A percentile compares a stretch with the other conserved stretches of the same genome.
phyloP scores from a whole-genome alignment of 106 monocot genomes.

The Apostasia ramifera region DNA sequence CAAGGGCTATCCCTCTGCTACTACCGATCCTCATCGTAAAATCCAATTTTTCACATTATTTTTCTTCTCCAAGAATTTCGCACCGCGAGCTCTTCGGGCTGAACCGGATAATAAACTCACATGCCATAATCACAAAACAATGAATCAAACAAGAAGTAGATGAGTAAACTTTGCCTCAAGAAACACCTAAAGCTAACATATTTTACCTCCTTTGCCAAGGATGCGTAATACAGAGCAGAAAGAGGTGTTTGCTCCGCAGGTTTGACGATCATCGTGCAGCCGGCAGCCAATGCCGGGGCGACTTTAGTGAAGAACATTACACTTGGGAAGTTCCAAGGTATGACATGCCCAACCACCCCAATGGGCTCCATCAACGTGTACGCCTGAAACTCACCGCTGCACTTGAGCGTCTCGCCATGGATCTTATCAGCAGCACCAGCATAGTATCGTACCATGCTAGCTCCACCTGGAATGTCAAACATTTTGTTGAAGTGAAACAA shows the following conservation, averaged over 20 bases:
- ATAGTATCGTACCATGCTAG: slow-evolving; percentile 37
- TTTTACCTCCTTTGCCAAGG: slow-evolving; percentile 47
- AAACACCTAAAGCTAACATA: neutral
- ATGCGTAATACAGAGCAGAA: slow-evolving; percentile 46
- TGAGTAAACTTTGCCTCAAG: no score
- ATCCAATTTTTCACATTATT: no score
- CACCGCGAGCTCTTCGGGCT: no score
- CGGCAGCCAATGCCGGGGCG: slow-evolving; percentile 52
- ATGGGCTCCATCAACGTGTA: slow-evolving; percentile 69
- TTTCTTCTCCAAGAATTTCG: no score
- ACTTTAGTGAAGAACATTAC: slow-evolving; percentile 56
- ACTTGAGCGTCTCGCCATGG: slow-evolving; percentile 58
- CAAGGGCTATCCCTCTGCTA: no score
- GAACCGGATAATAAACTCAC: no score
- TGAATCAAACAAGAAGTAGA: no score
- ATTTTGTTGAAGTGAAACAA: slow-evolving; percentile 23
- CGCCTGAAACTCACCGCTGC: slow-evolving; percentile 25
- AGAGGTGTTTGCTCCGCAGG: slow-evolving; percentile 73
- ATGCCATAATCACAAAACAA: no score
- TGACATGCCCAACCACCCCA: slow-evolving; percentile 62
- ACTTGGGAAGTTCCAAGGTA: slow-evolving; percentile 68
- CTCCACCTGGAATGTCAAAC: slow-evolving; percentile 29
- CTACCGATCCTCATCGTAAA: no score
- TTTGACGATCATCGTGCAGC: slow-evolving; percentile 71
- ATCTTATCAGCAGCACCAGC: slow-evolving; percentile 69